Base-by-base conservation (phyloP, 352 stramenopile species). In the Pythium scleroteichum region DNA sequence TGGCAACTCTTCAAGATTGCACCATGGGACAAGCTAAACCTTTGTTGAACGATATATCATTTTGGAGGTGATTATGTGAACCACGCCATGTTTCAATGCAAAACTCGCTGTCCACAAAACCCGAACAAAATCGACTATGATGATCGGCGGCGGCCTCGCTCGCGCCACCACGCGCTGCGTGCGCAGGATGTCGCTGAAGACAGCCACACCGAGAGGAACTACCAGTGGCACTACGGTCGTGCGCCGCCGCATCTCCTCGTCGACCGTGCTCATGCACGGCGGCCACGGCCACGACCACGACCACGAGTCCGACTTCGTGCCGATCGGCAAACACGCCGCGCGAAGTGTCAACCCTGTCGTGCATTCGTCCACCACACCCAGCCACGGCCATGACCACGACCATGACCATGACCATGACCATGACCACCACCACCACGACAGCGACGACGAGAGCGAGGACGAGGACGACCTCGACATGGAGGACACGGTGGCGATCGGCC, bases 401-500 rank as follows among this genome's bases (percentile, higher is more conserved):
- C 64, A 75, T 42, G 39, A 64, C 22, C 49, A 64, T 19, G 49
- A 41, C 10, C 52, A 71, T 13, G 39, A 65, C 2, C 41, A 71
- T 23, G 41, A 68, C 53, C 35, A 72, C 13, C 66, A 72, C 12
- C 58, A 60, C 41, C 40, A 52, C 20, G 40, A 61, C 19, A 19
- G 41, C 20, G 51, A 61, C 27, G 54, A 73, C 1, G 65, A 74
- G 13, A 64, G 69, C 1, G 79, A 90, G 2, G 68, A 82, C 29
- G 73, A 83, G 3, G 82, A 95, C 40, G 87, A 97, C 48, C 90
- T 97, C 41, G 88, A 97, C 41, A 82, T 90, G 70, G 96, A 98
- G 62, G 90, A 98, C 61, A 98, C 98, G 75, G 94, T 98, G 61
- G 88, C 94, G 19, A 69, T 94, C 5, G 94, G 96, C 13, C 92